These are phyloP conservation scores for Xerocomus tenax DNA, from an alignment of 1,284 basidiomycete species.

Conservation along the genomic window DNA sequence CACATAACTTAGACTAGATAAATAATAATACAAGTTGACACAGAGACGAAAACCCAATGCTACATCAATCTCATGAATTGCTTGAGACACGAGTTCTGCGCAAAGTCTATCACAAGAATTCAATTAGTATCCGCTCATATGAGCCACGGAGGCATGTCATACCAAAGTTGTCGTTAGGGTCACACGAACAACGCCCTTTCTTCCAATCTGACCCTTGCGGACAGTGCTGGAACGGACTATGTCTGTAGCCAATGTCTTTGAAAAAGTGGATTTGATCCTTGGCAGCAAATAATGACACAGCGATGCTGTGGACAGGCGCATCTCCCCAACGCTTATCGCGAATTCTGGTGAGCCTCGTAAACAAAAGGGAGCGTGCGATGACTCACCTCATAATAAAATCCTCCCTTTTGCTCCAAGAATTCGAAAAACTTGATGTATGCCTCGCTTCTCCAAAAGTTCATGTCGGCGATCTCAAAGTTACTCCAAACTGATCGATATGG, in stretches of 20 bases:
- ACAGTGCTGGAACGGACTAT: slow-evolving; percentile 56
- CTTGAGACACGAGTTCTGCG: slow-evolving; percentile 38
- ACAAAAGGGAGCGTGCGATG: not conserved
- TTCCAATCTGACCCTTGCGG: slow-evolving; percentile 44
- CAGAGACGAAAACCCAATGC: not conserved
- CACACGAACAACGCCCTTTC: slow-evolving; percentile 44
- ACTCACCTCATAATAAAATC: slow-evolving; percentile 75
- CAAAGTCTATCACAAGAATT: slow-evolving; percentile 35
- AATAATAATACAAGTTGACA: slow-evolving; percentile 2
- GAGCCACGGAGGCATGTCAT: slow-evolving; percentile 10
- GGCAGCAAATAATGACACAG: slow-evolving; percentile 61
- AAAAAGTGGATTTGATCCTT: slow-evolving; percentile 74
- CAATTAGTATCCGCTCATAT: slow-evolving; percentile 8
- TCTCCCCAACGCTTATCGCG: slow-evolving; percentile 72
- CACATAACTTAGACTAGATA: not conserved
- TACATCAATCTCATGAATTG: slow-evolving; percentile 32
- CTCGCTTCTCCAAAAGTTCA: slow-evolving; percentile 73
- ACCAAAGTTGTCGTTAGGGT: slow-evolving; percentile 45
- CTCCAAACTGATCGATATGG: slow-evolving; percentile 53
- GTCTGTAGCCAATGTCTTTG: slow-evolving; percentile 47
- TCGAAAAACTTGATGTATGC: slow-evolving; percentile 75
- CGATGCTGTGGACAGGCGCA: slow-evolving; percentile 80
- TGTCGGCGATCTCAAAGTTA: slow-evolving; percentile 80
- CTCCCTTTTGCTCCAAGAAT: slow-evolving; percentile 67
- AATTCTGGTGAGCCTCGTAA: slow-evolving; percentile 1